phyloP scores from a whole-genome alignment of 2,329 filamentous ascomycete genomes.

The Canariomyces notabilis region DNA sequence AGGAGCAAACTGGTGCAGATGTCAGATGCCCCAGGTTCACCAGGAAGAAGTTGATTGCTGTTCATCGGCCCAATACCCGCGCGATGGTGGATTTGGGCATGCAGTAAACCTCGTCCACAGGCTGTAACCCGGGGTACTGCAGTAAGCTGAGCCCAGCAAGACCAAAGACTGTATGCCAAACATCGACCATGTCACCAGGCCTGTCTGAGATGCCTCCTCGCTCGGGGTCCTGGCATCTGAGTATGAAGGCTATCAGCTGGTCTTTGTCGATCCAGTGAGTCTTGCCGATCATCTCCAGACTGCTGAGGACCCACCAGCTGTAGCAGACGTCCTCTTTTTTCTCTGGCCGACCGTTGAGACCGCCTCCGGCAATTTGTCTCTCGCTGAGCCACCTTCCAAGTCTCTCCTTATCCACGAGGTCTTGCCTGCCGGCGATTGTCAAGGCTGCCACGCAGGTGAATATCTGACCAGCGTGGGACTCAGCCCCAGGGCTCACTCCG shows the following conservation, averaged over 20 bases:
- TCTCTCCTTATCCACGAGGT: slow-evolving; percentile 76
- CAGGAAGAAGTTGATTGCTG: background rate
- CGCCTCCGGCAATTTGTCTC: slow-evolving; percentile 79
- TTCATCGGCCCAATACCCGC: slow-evolving; percentile 41
- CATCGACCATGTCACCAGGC: slow-evolving; percentile 91
- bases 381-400: slow-evolving; percentile 90
- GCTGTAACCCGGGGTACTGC: slow-evolving; percentile 67
- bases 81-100: slow-evolving; percentile 65
- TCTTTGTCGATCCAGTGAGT: slow-evolving; percentile 89
- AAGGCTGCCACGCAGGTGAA: slow-evolving; percentile 90
- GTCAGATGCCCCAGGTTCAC: background rate
- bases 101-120: slow-evolving; percentile 85
- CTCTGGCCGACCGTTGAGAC: slow-evolving; percentile 89
- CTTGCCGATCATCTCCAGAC: slow-evolving; percentile 79
- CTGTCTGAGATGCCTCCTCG: slow-evolving; percentile 82
- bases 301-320: slow-evolving; percentile 97
- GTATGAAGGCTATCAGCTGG: slow-evolving; percentile 74
- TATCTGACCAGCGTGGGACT: slow-evolving; percentile 92
- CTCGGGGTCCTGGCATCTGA: slow-evolving; percentile 82
- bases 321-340: slow-evolving; percentile 97
- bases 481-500: slow-evolving; percentile 80
- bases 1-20: background rate
- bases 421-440: slow-evolving; percentile 74
- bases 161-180: slow-evolving; percentile 92
- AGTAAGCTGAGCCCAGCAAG: slow-evolving; percentile 83